Evolutionary conservation across 2,329 filamentous ascomycete species (phyloP).

Genomic region (Diplodia mutila): DNA sequence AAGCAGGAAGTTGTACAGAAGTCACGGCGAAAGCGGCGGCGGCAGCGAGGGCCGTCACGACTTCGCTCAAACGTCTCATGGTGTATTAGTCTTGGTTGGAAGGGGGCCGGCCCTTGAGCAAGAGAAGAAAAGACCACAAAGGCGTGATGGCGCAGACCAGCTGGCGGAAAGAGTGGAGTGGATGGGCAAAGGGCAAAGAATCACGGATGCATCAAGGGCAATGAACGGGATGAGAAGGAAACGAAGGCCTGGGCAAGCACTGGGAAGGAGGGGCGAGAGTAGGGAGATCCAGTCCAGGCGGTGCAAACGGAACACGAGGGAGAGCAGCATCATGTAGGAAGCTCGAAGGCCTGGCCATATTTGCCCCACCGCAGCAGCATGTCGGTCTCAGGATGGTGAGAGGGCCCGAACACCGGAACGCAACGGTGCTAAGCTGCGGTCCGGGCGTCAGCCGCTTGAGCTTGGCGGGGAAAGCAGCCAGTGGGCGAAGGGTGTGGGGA

Average conservation of each 20-base stretch:
- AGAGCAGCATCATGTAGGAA: conserved; percentile 8
- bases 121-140: conserved; percentile 7
- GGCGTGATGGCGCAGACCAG: conserved; percentile 9
- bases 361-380: conserved; percentile 15
- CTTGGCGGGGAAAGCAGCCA: conserved; percentile 26
- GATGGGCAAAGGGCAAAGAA: conserved; percentile 5
- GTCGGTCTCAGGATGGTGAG: conserved; percentile 2
- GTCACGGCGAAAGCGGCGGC: conserved; percentile 11
- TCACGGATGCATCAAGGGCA: conserved; percentile 12
- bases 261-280: neutral
- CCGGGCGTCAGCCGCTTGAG: conserved; percentile 2
- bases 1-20: neutral
- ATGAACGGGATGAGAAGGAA: conserved; percentile 14
- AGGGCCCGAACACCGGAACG: conserved; percentile 31
- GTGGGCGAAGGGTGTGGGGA: conserved; percentile 29
- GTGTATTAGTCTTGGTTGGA: conserved; percentile 3
- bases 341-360: neutral
- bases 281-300: conserved; percentile 4
- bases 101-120: conserved; percentile 24
- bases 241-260: neutral
- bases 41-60: conserved; percentile 6
- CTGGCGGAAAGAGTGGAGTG: conserved; percentile 11
- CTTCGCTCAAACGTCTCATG: conserved; percentile 15
- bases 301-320: conserved; percentile 14
- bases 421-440: neutral